Evolutionary conservation across 495 filamentous ascomycete genomes (phyloP).

Genomic region (Aspergillus sclerotioniger): DNA sequence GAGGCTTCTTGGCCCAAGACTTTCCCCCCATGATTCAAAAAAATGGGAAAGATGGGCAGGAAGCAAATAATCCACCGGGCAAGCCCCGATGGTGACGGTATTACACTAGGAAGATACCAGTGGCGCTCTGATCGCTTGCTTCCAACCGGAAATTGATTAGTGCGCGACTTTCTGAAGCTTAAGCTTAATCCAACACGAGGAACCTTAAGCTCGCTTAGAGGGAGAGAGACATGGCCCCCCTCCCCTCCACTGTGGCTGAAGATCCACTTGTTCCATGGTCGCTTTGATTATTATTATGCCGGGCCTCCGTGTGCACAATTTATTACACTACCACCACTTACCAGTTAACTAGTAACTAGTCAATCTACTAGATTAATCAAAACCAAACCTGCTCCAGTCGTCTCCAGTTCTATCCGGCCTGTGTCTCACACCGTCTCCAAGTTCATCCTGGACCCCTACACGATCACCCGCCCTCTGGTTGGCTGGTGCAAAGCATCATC

Average conservation of each 20-base stretch:
- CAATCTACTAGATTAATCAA: no score
- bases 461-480: no score
- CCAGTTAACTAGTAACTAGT: no score
- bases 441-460: no score
- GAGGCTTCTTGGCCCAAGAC: not conserved
- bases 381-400: no score
- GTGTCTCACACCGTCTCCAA: no score
- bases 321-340: no score
- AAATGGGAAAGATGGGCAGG: slow-evolving; percentile 8
- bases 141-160: slow-evolving; percentile 37
- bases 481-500: not conserved
- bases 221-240: slow-evolving; percentile 7
- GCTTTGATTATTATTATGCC: not conserved
- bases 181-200: slow-evolving; percentile 57
- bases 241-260: slow-evolving; percentile 11
- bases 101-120: slow-evolving; percentile 32
- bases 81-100: slow-evolving; percentile 6
- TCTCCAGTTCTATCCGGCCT: no score
- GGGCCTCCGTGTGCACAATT: no score
- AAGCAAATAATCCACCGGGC: not conserved
- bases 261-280: slow-evolving; percentile 16
- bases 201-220: slow-evolving; percentile 48
- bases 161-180: slow-evolving; percentile 45
- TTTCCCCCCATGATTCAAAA: not conserved
- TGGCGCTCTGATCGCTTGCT: slow-evolving; percentile 40